These are phyloP conservation scores for Blastobotrys buckinghamii DNA, from an alignment of 1,139 yeast genomes.

Conservation along the genomic window DNA sequence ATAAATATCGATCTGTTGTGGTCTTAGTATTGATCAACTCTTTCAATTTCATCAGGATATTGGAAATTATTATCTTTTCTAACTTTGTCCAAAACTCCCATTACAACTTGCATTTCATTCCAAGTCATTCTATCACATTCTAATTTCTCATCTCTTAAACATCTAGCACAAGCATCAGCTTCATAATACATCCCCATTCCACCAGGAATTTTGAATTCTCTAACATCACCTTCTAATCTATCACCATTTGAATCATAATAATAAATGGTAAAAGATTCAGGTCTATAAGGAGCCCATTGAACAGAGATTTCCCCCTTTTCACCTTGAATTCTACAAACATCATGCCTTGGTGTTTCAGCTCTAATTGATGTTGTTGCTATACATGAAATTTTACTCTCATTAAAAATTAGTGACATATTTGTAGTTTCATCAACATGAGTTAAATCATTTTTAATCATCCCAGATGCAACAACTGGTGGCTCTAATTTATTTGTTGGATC, in stretches of 20 bases:
- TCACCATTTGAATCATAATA: conserved; percentile 14
- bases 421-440: conserved; percentile 32
- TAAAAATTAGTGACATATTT: conserved; percentile 27
- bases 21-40: conserved; percentile 5
- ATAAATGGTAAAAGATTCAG: conserved; percentile 26
- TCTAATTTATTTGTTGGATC: conserved; percentile 28
- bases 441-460: conserved; percentile 21
- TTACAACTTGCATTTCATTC: conserved; percentile 41
- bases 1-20: no score
- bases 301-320: conserved; percentile 32
- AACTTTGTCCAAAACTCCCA: conserved; percentile 42
- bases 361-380: conserved; percentile 28
- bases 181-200: conserved; percentile 47
- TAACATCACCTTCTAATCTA: neutral
- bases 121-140: conserved; percentile 39
- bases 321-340: conserved; percentile 30
- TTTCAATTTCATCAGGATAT: conserved; percentile 38
- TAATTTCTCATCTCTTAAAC: conserved; percentile 35
- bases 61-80: conserved; percentile 40
- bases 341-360: conserved; percentile 19
- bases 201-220: conserved; percentile 19
- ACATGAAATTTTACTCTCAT: conserved; percentile 28
- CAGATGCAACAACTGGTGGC: conserved; percentile 21
- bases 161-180: conserved; percentile 47
- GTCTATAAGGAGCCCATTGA: conserved; percentile 27